phyloP scores from a whole-genome alignment of 2,329 filamentous ascomycete genomes.

The Scedosporium boydii region DNA sequence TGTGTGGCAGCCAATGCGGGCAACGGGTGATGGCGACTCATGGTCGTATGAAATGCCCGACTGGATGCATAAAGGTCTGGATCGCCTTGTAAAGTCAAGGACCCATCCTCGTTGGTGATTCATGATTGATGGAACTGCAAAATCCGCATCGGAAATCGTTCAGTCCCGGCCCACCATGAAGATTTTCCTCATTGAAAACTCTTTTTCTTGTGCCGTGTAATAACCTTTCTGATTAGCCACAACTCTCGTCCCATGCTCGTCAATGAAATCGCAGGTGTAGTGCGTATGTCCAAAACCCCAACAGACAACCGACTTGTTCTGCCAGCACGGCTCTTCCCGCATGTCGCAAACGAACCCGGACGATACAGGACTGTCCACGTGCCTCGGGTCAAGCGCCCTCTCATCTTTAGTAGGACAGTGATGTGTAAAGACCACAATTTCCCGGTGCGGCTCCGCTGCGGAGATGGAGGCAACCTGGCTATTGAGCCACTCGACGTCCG shows the following conservation, averaged over 20 bases:
- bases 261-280: constrained; percentile 30
- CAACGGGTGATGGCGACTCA: not conserved
- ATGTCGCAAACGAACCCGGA: constrained; percentile 31
- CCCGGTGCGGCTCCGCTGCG: constrained; percentile 10
- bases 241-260: constrained; percentile 21
- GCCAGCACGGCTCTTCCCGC: constrained; percentile 23
- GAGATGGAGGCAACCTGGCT: constrained; percentile 10
- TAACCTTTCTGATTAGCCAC: constrained; percentile 24
- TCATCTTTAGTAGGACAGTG: constrained; percentile 27
- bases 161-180: not conserved
- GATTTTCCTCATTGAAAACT: not conserved
- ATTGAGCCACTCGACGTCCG: constrained; percentile 18
- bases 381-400: constrained; percentile 22
- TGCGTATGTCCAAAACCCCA: constrained; percentile 43
- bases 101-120: no score
- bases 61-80: no score
- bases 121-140: no score
- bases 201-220: not conserved
- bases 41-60: not conserved
- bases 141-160: not conserved
- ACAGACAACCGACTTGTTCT: constrained; percentile 21
- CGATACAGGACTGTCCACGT: constrained; percentile 18
- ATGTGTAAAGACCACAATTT: constrained; percentile 31
- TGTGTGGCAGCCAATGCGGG: not conserved
- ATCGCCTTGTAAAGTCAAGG: no score